Evolutionary conservation across 306 rosid species (phyloP), one percentile per base, ranked within the genome.

Genomic region (Vigna hirtella): DNA sequence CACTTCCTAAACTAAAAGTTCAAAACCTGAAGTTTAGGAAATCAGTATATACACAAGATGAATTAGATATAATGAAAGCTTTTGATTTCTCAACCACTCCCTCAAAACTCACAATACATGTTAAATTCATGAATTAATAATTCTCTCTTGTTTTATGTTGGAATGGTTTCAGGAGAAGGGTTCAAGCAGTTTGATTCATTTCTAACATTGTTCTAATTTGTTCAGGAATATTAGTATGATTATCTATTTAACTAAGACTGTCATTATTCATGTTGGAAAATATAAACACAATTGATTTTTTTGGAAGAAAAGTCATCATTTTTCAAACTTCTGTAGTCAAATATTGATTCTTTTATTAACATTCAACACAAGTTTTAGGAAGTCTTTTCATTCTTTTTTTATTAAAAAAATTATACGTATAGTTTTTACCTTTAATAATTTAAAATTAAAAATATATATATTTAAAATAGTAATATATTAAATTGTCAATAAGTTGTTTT

Each of bases 21-120:
- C 52, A 66, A 24, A 56, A 32, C 47, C 40, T 73, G 24, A 80
- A 72, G 18, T 57, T 64, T 51, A 28, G 63, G 70, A 12, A 30
- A 30, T 30, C 4, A 30, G 1, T 30, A 26, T 26, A 26, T 30
- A 30, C 34, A 30, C 34, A 30, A 30, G 34, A 30, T 30, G 34
- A 30, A 30, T 30, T 30, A 30, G 5, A 30, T 4, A 30, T 30
- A 73, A 14, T 17, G 53, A 32, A 28, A 57, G 36, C 4, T 20
- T 24, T 57, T 57, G 4, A 57, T 57, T 24, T 57, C 64, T 28
- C 42, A 26, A 59, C 66, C 42, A 26, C 9, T 22, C 28, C 4
- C 17, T 30, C 42, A 59, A 24, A 18, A 20, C 7, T 13, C 22
- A 30, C 38, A 0, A 28, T 1, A 58, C 30, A 55, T 20, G 62